Evolutionary conservation across 2,329 filamentous ascomycete species (phyloP), one percentile per base, ranked within the genome.

Genomic region (Cordyceps javanica): DNA sequence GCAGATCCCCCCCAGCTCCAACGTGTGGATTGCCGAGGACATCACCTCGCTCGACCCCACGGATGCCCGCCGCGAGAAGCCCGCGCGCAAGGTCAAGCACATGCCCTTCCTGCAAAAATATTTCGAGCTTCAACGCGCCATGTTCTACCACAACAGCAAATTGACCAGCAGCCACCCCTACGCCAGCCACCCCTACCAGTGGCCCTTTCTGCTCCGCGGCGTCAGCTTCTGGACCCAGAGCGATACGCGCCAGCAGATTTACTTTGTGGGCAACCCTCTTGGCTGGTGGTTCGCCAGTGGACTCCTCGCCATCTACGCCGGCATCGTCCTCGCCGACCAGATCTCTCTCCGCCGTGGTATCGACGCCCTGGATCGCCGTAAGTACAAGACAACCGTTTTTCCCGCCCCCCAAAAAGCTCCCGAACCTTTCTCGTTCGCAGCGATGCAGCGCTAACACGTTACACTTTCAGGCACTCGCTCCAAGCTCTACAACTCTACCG

Each of bases 71-170:
- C 83, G 90, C 61, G 76, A 85, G 60, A 94, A 89, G 77, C 82
- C 90, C 61, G 82, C 87, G 67, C 87, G 86, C 66, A 82, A 93
- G 75, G 82, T 93, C 69, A 97, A 95, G 79, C 80, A 80, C 21
- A 72, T 97, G 68, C 87, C 92, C 19, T 99, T 99, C 82, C 76
- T 97, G 63, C 85, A 83, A 68, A 99, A 99, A 78, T 99, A 93
- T 81, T 85, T 97, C 63, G 94, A 99, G 78, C 82, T 99, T 59
- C 94, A 99, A 75, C 86, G 93, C 51, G 91, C 92, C 66, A 99
- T 99, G 92, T 99, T 99, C 82, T 93, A 89, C 82, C 94, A 99
- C 81, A 99, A 99, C 82, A 97, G 92, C 73, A 93, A 95, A 67
- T 79, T 99, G 69, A 99, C 94, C 45, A 95, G 91, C 77, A 96